Percentiles rank a stretch among this genome's conserved stretches.
These are phyloP conservation scores for Alternaria sp. DNA, from an alignment of 2,329 filamentous ascomycete genomes.

Conservation along the genomic window DNA sequence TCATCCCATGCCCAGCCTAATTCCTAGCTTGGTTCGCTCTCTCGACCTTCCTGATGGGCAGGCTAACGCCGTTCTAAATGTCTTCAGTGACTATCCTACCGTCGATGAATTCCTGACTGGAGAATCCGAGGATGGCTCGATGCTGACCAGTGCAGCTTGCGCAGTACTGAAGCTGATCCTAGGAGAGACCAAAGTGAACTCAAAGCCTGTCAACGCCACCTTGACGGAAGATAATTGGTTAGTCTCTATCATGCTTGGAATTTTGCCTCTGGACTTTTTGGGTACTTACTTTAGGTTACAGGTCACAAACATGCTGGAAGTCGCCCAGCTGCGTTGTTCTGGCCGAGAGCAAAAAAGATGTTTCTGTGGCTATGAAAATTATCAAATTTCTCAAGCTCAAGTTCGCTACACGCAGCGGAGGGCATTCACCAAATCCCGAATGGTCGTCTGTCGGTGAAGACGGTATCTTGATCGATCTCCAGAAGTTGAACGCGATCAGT, in stretches of 20 bases:
- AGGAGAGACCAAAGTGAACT: background rate
- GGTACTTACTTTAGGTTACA: background rate
- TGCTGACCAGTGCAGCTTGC: background rate
- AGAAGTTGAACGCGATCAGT: background rate
- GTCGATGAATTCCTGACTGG: background rate
- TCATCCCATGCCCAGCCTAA: background rate
- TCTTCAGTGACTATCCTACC: background rate
- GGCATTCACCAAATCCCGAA: background rate
- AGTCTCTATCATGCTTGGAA: background rate
- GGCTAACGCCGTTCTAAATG: background rate
- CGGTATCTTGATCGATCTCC: background rate
- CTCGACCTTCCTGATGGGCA: background rate
- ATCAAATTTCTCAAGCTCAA: background rate
- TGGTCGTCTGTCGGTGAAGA: background rate
- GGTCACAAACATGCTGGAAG: background rate
- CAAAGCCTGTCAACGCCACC: background rate
- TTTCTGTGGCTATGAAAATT: background rate
- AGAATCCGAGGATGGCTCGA: background rate
- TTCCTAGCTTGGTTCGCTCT: background rate
- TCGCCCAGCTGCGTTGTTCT: background rate
- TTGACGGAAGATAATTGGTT: background rate
- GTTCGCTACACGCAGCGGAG: background rate
- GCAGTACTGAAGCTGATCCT: background rate
- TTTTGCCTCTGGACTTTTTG: background rate
- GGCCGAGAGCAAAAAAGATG: background rate